Percentiles rank a stretch among this genome's conserved stretches.
phyloP scores from a whole-genome alignment of 2,329 filamentous ascomycete genomes.

The Cercospora zeina region DNA sequence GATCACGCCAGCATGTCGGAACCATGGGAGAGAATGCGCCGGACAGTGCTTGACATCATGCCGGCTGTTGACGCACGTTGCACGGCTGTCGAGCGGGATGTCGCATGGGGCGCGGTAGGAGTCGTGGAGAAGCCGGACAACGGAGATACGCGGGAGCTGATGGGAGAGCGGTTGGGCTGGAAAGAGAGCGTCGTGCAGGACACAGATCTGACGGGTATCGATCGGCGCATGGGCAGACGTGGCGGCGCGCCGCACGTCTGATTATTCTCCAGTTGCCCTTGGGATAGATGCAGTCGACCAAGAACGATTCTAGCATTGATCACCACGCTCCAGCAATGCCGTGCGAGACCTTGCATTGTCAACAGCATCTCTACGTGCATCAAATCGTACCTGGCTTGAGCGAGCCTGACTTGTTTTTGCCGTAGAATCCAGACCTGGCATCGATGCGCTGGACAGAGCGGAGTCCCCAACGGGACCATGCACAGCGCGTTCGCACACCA shows the following conservation, averaged over 20 bases:
- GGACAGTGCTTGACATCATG: constrained; percentile 6
- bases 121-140: constrained; percentile 6
- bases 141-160: constrained; percentile 1
- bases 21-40: background rate
- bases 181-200: background rate
- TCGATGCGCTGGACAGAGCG: constrained; percentile 7
- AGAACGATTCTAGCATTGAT: no score
- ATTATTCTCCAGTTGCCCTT: background rate
- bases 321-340: background rate
- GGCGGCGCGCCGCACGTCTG: background rate
- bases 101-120: background rate
- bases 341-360: background rate
- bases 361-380: background rate
- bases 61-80: constrained; percentile 6
- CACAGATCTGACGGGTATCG: background rate
- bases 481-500: background rate
- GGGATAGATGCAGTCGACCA: background rate
- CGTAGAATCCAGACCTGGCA: constrained; percentile 2
- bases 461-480: background rate
- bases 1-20: background rate
- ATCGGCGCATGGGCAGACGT: background rate
- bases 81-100: constrained; percentile 3
- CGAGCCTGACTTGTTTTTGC: background rate
- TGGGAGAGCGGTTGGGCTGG: background rate
- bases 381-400: background rate